A percentile compares a stretch with the other conserved stretches of the same genome.
Evolutionary conservation across 2,329 filamentous ascomycete species (phyloP).

Genomic region (Ambrosiella xylebori): DNA sequence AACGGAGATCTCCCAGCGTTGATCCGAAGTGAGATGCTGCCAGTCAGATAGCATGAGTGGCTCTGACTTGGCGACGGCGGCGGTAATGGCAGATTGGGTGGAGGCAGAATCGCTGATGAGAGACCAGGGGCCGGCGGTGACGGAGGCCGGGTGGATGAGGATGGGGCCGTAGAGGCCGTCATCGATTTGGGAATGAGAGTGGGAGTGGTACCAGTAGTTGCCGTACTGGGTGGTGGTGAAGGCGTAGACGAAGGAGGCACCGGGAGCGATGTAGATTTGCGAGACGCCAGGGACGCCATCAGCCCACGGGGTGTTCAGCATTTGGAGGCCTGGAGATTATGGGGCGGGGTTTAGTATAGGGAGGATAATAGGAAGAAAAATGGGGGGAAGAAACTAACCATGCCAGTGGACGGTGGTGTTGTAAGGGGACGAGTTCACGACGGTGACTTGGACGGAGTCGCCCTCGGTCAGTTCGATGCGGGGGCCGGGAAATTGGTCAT

Average conservation of each 20-base stretch:
- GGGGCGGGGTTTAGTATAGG: not conserved
- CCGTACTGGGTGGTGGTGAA: conserved; percentile 41
- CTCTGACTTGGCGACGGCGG: conserved; percentile 29
- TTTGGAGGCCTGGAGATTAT: conserved; percentile 26
- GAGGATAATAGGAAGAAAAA: not conserved
- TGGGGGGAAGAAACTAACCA: conserved; percentile 18
- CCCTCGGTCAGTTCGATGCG: conserved; percentile 35
- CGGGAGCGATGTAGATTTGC: conserved; percentile 33
- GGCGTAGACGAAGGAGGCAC: conserved; percentile 31
- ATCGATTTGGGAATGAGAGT: conserved; percentile 36
- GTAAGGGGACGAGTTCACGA: conserved; percentile 29
- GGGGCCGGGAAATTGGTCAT: conserved; percentile 46
- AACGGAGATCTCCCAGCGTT: conserved; percentile 27
- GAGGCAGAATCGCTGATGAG: conserved; percentile 25
- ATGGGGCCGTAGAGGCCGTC: conserved; percentile 44
- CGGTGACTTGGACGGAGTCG: conserved; percentile 28
- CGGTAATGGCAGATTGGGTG: conserved; percentile 21
- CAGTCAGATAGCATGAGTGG: conserved; percentile 40
- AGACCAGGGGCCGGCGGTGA: conserved; percentile 28
- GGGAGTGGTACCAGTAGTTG: conserved; percentile 44
- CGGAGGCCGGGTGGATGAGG: conserved; percentile 25
- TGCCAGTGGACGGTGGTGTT: conserved; percentile 34
- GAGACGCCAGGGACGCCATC: conserved; percentile 42
- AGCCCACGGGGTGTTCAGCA: conserved; percentile 37
- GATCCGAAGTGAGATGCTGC: conserved; percentile 33